Evolutionary conservation across 169 alveolate genomes (phyloP), one percentile per base, ranked within the genome.

Genomic region (Eimeria nieschulzi): DNA sequence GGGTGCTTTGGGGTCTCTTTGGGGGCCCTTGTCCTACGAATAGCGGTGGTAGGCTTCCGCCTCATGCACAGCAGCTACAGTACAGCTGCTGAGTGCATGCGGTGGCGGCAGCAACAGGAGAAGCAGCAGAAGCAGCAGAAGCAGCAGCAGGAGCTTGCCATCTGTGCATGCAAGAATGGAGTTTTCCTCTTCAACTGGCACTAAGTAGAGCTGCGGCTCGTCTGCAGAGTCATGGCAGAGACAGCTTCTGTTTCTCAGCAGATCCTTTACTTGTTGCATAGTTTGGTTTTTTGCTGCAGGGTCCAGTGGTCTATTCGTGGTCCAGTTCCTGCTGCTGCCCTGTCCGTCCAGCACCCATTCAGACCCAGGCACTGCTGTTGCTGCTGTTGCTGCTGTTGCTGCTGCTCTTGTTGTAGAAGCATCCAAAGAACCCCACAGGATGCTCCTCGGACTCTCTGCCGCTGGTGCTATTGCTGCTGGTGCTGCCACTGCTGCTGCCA

Each of bases 121-220:
- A n/a, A n/a, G n/a, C 46, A 33, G 46, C 46, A 33, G 46, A 0
- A 33, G 46, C 3, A 33, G 46, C 46, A 33, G 46, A 0, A 3
- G 46, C 46, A 33, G 46, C 46, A 33, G 46, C 46, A 19, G 68
- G 23, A 15, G 76, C 33, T 15, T 66, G 7, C 76, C 76, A 21
- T 66, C 76, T 9, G 76, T 19, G 76, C 76, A 3, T 12, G 33
- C 76, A 19, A 66, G 1, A 25, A 66, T 66, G 76, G 7, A 51
- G 76, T 66, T 51, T 12, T 51, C 76, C 33, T 66, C 76, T 25
- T 66, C 46, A 17, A 66, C 76, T 17, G 76, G 76, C 15, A 66
- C 15, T 17, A 51, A 66, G 33, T 66, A 66, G 76, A 66, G 76
- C 46, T 66, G 46, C 46, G 76, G 33, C 21, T 66, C 76, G 2